Base-by-base conservation (phyloP, 345 rosid genomes). In the Mangifera indica region DNA sequence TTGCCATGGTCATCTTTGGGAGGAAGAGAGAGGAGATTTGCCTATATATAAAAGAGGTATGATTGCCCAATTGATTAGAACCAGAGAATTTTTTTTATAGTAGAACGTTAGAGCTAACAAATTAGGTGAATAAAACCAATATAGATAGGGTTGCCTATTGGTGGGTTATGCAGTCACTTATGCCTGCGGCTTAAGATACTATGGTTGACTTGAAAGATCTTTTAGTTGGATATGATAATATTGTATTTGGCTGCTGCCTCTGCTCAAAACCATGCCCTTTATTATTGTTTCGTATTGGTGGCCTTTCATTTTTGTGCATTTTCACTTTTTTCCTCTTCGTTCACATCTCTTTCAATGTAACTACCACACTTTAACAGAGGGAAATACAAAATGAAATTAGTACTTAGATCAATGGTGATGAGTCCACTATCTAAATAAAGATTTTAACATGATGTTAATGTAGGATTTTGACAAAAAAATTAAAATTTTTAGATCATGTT, bases 21-120 rank as follows among this genome's bases (percentile, higher is more conserved):
- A 57, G 14, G 18, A 20, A 69, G 26, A 40, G 49, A 32, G 13
- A 60, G 18, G 44, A 11, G 11, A 26, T 60, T 74, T 54, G 2
- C 29, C 20, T n/a, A 26, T 67, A 18, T 68, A 29, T 55, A 32
- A 67, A 55, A 57, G 46, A 68, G 58, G 21, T 56, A 72, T 68
- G 55, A 73, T 72, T 68, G 24, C 40, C 65, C 26, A 22, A 22
- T 56, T 55, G 77, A 68, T 72, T 68, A 68, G 48, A 72, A 62
- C 60, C 60, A 67, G 45, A 54, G 22, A 25, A 59, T 6, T 70
- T 11, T 46, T 48, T 37, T n/a, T 13, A 4, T n/a, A 3, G 24
- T 32, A 32, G 48, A 18, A 17, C 29, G 26, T 18, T 25, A n/a
- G 42, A 37, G 42, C 46, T 37, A 7, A 34, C 0, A 1, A 32